A percentile compares a stretch with the other conserved stretches of the same genome.
Evolutionary conservation across 164 flowering plant species (phyloP).

Genomic region (Umbellularia californica): DNA sequence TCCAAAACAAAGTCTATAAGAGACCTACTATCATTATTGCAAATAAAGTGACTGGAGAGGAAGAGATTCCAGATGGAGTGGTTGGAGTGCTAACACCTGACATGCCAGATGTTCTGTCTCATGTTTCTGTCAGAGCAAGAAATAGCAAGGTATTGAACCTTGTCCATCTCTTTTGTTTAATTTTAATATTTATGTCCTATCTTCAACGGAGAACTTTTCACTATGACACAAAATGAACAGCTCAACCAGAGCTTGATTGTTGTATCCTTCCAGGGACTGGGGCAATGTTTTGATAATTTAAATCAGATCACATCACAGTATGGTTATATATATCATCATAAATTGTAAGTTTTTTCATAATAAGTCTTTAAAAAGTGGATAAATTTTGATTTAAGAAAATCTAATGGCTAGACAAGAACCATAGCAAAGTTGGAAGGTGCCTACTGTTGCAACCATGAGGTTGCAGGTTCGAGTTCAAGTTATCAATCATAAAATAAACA

Average conservation of each 20-base stretch:
- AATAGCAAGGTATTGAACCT: conserved; percentile 21
- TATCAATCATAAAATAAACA: too few relatives aligned
- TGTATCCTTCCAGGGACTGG: neutral
- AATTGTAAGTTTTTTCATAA: neutral
- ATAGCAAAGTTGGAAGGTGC: too few relatives aligned
- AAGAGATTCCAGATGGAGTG: conserved; percentile 34
- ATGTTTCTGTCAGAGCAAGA: conserved; percentile 32
- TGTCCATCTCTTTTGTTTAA: neutral
- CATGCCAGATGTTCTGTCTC: conserved; percentile 34
- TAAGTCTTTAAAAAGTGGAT: too few relatives aligned
- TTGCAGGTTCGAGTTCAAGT: too few relatives aligned
- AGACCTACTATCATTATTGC: conserved; percentile 24
- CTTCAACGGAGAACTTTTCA: neutral
- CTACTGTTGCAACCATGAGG: too few relatives aligned
- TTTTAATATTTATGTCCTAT: neutral
- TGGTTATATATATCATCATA: neutral
- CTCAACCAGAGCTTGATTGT: neutral
- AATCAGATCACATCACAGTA: neutral
- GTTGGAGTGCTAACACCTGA: conserved; percentile 30
- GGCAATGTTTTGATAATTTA: neutral
- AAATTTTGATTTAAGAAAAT: too few relatives aligned
- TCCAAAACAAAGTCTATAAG: conserved; percentile 23
- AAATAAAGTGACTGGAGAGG: conserved; percentile 30
- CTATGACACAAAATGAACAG: neutral
- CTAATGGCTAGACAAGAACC: too few relatives aligned